Evolutionary conservation across 148 eudicot species (phyloP), one percentile per base, ranked within the genome.

Genomic region (Oxyria digyna): DNA sequence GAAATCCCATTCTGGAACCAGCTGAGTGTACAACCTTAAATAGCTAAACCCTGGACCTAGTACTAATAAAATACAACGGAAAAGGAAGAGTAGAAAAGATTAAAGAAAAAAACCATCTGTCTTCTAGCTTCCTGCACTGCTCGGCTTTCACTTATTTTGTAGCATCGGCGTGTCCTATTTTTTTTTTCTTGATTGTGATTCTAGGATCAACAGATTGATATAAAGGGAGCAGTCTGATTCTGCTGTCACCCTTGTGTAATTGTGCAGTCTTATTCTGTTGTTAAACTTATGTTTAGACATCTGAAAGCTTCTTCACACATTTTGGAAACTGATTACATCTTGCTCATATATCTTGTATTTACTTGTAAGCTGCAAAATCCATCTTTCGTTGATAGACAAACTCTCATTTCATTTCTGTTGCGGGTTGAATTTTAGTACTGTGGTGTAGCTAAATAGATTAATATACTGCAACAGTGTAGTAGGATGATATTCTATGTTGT

Each of bases 111-210:
- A n/a, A n/a, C n/a, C n/a, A n/a, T n/a, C n/a, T n/a, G n/a, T n/a
- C 65, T 31, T 9, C 65, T 59, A 59, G 37, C 65, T 29, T 59
- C 65, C 38, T 59, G 37, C 65, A 27, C 65, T 59, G 37, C 65
- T 59, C 29, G 65, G 65, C 65, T 29, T 29, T 29, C 65, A 37
- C 35, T 27, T 59, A 6, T 14, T 59, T 59, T 59, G 35, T 59
- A 59, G 65, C 65, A 59, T n/a, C 21, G 10, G 14, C 37, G 18
- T 59, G 18, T 59, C 65, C 37, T 59, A 59, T 59, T 59, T 59
- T 59, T 52, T 52, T 24, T 21, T 8, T 45, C 49, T n/a, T 9
- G 1, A 11, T n/a, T 52, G 5, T 3, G n/a, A 31, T 59, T 29
- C 65, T 59, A 59, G 65, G 65, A 59, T 59, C 9, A 59, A 59